phyloP scores from a whole-genome alignment of 2,329 filamentous ascomycete genomes.

The Stagonosporopsis vannaccii region DNA sequence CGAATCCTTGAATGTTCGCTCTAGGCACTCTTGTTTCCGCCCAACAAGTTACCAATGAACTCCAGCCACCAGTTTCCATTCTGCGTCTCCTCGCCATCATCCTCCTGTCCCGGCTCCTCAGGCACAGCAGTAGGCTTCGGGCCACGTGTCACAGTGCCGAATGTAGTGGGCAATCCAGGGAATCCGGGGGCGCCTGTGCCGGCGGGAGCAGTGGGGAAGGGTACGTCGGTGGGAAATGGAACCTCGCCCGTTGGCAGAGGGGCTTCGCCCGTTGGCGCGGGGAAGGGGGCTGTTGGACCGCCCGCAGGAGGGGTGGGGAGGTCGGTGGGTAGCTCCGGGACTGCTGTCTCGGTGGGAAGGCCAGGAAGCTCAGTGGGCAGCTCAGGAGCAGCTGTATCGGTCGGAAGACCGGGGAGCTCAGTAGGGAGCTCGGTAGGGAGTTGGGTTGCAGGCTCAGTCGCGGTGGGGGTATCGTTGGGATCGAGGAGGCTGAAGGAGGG shows the following conservation, averaged over 20 bases:
- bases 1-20: not conserved
- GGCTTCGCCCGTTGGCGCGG: not conserved
- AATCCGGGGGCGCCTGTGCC: slow-evolving; percentile 14
- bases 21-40: not conserved
- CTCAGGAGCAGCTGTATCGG: not conserved
- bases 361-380: slow-evolving; percentile 6
- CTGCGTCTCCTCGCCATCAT: slow-evolving; percentile 1
- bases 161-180: slow-evolving; percentile 6
- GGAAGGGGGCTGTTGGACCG: not conserved
- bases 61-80: slow-evolving; percentile 12
- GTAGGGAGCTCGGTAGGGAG: slow-evolving; percentile 1
- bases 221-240: slow-evolving; percentile 10
- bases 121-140: slow-evolving; percentile 21
- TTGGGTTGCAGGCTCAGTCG: slow-evolving; percentile 1
- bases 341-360: not conserved
- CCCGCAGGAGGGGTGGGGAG: not conserved
- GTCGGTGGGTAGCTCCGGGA: not conserved
- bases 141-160: slow-evolving; percentile 23
- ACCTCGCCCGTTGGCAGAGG: slow-evolving; percentile 1
- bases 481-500: slow-evolving; percentile 23
- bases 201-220: slow-evolving; percentile 6
- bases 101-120: slow-evolving; percentile 2
- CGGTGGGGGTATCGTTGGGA: slow-evolving; percentile 3
- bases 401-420: not conserved
- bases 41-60: not conserved